phyloP scores from a whole-genome alignment of 495 filamentous ascomycete genomes.

The Cryomyces antarcticus region DNA sequence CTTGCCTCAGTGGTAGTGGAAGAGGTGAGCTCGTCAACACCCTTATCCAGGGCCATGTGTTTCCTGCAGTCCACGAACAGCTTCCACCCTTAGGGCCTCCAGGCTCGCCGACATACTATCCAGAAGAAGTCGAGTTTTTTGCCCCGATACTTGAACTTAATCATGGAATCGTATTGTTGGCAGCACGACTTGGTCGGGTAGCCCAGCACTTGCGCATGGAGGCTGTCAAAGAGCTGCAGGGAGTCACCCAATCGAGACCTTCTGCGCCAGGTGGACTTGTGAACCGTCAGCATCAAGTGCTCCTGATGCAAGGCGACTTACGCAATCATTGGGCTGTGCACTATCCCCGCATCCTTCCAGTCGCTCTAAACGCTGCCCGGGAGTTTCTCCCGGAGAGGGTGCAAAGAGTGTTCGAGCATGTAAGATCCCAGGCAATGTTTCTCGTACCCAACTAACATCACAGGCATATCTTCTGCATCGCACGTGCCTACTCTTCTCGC shows the following conservation, averaged over 20 bases:
- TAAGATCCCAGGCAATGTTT: conserved; percentile 7
- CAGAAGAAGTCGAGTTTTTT: conserved; percentile 20
- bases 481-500: conserved; percentile 2
- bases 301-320: conserved; percentile 5
- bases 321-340: conserved; percentile 1
- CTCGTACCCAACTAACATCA: neutral
- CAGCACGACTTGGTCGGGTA: conserved; percentile 2
- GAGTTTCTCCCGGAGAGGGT: conserved; percentile 6
- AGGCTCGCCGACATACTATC: conserved; percentile 17
- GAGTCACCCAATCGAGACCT: neutral
- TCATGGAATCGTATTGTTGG: conserved; percentile 2
- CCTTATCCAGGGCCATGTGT: conserved; percentile 28
- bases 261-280: neutral
- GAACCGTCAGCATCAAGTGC: conserved; percentile 1
- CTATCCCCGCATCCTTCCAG: no score
- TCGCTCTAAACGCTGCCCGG: conserved; percentile 7
- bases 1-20: conserved; percentile 32
- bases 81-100: conserved; percentile 10
- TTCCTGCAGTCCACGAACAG: conserved; percentile 17
- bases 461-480: conserved; percentile 7
- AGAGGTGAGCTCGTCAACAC: conserved; percentile 28
- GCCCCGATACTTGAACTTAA: conserved; percentile 15
- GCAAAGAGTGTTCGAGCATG: conserved; percentile 24
- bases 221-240: neutral
- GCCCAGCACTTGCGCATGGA: conserved; percentile 3